Evolutionary conservation across 2,329 filamentous ascomycete genomes (phyloP), one percentile per base, ranked within the genome.

Genomic region (Biscogniauxia marginata): DNA sequence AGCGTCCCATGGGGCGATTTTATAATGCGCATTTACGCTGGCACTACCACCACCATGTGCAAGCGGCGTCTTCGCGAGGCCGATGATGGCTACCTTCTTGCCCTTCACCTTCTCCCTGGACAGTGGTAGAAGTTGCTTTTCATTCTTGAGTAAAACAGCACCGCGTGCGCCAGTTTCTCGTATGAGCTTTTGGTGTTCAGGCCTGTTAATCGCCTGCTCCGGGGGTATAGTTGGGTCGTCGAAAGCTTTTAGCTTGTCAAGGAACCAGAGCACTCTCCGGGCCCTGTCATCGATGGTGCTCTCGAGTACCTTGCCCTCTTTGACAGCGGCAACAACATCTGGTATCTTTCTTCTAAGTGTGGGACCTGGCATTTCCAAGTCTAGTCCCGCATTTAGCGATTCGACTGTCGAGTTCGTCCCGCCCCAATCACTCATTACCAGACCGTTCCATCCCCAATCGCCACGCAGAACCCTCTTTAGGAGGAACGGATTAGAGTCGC

Each of bases 121-220:
- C 4, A 84, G 65, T 0, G 86, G 86, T 1, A 89, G 73, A 2
- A 83, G 70, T 9, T 72, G 70, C 24, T 77, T 75, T 19, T 85
- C 75, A 56, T 89, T 89, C 71, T 88, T 87, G 43, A 88, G 72
- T 9, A 88, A 76, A 1, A 88, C 84, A 9, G 87, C 82, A 0
- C 83, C 83, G 55, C 84, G 80, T 0, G 81, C 75, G 9, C 83
- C 82, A 3, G 83, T 72, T 24, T 80, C 75, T 19, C 84, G 76
- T 16, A 85, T 77, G 21, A 86, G 63, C 30, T 59, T 55, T 22
- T 63, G 66, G 50, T 67, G 62, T 46, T 74, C 70, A 2, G 71
- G 71, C 53, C 65, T 67, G 46, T 72, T 63, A 18, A 60, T 62
- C 52, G 70, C 68, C n/a, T 65, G 62, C n/a, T 67, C 68, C 0